Conservation (phyloP, 306 rosid species). For the Cicer arietinum region DNA sequence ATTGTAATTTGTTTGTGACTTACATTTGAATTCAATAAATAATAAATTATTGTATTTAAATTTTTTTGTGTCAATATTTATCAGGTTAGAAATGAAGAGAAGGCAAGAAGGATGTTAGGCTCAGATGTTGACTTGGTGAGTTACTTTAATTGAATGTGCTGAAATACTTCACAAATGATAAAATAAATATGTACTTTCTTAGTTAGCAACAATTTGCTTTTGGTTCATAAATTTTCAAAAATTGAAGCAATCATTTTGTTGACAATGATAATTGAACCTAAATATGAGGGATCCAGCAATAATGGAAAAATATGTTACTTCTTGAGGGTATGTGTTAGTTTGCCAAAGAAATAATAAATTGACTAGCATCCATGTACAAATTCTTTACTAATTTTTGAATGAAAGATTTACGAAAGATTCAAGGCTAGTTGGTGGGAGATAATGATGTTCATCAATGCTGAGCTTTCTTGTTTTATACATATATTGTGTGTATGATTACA, state of each 20-base stretch:
- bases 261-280: constrained; percentile 3
- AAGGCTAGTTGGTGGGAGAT: constrained; percentile 34
- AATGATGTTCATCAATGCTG: constrained; percentile 22
- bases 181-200: constrained; percentile 6
- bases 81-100: constrained; percentile 92
- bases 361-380: constrained; percentile 6
- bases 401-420: background rate
- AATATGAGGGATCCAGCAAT: background rate
- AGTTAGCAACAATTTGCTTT: constrained; percentile 15
- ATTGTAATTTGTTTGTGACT: constrained; percentile 39
- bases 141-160: constrained; percentile 30
- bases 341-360: constrained; percentile 22
- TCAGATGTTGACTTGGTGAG: constrained; percentile 90
- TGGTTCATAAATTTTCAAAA: constrained; percentile 10
- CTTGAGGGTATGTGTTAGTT: constrained; percentile 19
- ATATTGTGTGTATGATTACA: constrained; percentile 7
- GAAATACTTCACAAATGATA: constrained; percentile 13
- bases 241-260: constrained; percentile 22
- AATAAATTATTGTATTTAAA: background rate
- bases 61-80: constrained; percentile 40
- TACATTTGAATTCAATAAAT: background rate
- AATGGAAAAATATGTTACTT: constrained; percentile 8
- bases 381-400: constrained; percentile 18
- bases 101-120: constrained; percentile 89
- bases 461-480: background rate